Evolutionary conservation across 805 yeast species (phyloP), one percentile per base, ranked within the genome.

Genomic region (Candida koratica): DNA sequence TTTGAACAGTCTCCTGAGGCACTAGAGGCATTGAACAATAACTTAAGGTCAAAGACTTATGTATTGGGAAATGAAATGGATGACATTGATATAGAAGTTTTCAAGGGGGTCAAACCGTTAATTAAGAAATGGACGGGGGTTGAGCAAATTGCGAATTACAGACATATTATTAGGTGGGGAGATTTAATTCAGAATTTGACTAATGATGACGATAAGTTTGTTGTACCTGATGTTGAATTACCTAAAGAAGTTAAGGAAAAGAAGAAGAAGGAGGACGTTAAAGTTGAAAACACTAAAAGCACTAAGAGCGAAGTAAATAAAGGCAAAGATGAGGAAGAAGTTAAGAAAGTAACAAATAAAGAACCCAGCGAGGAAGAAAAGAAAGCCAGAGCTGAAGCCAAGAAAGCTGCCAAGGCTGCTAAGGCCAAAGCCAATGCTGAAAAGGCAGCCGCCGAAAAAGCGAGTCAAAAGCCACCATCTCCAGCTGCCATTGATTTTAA

Each of bases 111-210:
- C 24, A 66, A 78, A 51, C 84, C 88, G 32, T 43, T 76, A 25
- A 77, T 83, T 25, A 64, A 67, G 36, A 61, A 69, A 42, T 75
- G 85, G 75, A 61, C 73, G 16, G 56, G 75, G 8, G 49, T 57
- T 29, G 79, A 75, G 23, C 75, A 79, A 26, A 62, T 79, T 46
- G 78, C 81, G 32, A 61, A 71, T 32, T 68, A 69, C 58, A 84
- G 97, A 73, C 97, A 90, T 61, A 70, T 90, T 41, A 64, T 87
- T 43, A 83, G 98, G 73, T 93, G 97, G 97, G 76, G 78, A 16
- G 97, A 89, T 52, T 75, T 85, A 49, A 64, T 93, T 41, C 97
- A 93, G 67, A 76, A 80, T 22, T 59, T 77, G 45, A 69, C 73
- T 32, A 51, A 51, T 11, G 72, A 63, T 41, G 70, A 59, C n/a